Percentiles rank a stretch among this genome's conserved stretches.
Evolutionary conservation across 2,329 filamentous ascomycete species (phyloP).

Genomic region (Aureobasidium sp.): DNA sequence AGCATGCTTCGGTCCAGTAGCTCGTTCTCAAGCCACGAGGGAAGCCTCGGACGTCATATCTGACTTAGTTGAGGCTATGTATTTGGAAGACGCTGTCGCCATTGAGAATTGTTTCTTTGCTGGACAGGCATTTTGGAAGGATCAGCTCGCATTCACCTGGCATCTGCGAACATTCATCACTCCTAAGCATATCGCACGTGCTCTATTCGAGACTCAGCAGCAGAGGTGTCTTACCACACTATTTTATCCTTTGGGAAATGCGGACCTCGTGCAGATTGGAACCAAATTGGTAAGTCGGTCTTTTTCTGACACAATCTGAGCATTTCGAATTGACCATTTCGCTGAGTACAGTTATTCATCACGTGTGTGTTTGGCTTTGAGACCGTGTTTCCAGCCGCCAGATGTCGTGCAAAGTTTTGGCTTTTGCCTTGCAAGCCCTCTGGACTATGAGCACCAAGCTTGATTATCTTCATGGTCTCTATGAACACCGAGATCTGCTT

Average conservation of each 20-base stretch:
- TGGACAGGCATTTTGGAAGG: constrained; percentile 1
- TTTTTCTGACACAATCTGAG: neutral
- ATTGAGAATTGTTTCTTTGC: neutral
- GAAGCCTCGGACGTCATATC: neutral
- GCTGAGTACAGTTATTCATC: neutral
- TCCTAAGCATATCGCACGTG: neutral
- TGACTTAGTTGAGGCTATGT: neutral
- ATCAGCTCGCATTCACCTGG: neutral
- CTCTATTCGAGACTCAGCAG: neutral
- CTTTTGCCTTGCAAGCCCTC: neutral
- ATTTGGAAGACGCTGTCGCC: neutral
- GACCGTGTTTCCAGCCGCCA: neutral
- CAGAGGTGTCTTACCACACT: neutral
- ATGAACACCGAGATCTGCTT: neutral
- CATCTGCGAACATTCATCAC: neutral
- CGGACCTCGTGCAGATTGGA: neutral
- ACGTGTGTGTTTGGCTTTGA: neutral
- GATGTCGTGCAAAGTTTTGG: neutral
- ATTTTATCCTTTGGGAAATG: neutral
- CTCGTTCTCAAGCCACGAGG: neutral
- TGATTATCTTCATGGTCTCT: neutral
- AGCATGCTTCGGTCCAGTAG: neutral
- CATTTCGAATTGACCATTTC: neutral
- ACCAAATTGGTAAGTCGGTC: neutral
- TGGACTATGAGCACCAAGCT: neutral